Evolutionary conservation across 345 rosid species (phyloP).

Genomic region (Ceriops decandra): DNA sequence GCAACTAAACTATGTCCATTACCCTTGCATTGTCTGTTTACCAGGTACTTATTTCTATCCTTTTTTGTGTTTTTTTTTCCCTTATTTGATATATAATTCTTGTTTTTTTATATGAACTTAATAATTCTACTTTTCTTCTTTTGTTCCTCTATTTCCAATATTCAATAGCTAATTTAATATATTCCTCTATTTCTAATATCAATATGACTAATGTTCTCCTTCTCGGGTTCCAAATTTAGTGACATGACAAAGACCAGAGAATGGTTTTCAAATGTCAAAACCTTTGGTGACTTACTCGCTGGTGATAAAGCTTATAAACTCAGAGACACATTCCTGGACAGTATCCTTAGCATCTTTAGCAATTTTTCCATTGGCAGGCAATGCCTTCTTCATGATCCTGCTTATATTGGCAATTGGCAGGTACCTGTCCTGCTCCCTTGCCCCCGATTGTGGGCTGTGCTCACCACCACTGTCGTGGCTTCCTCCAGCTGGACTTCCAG

Average conservation of each 20-base stretch:
- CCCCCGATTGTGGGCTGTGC: constrained; percentile 54
- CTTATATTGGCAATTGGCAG: constrained; percentile 64
- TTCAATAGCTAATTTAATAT: no score
- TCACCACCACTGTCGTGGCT: constrained; percentile 59
- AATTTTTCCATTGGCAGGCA: constrained; percentile 62
- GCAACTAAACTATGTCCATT: no score
- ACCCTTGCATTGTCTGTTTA: no score
- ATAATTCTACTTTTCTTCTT: no score
- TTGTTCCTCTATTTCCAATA: no score
- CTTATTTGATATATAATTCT: no score
- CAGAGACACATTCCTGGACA: constrained; percentile 69
- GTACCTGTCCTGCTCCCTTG: constrained; percentile 56
- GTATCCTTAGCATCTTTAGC: constrained; percentile 67
- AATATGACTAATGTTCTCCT: no score
- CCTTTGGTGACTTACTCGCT: constrained; percentile 42
- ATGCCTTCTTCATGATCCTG: constrained; percentile 69
- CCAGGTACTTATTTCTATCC: no score
- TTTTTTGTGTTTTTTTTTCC: no score
- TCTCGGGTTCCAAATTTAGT: no score
- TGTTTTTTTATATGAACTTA: no score
- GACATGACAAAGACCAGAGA: background rate
- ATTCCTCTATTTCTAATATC: no score
- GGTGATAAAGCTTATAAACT: constrained; percentile 64
- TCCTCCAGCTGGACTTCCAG: constrained; percentile 58
- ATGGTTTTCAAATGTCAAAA: background rate